Base-by-base conservation (phyloP, 352 stramenopile species). In the Lagenidium sp. region DNA sequence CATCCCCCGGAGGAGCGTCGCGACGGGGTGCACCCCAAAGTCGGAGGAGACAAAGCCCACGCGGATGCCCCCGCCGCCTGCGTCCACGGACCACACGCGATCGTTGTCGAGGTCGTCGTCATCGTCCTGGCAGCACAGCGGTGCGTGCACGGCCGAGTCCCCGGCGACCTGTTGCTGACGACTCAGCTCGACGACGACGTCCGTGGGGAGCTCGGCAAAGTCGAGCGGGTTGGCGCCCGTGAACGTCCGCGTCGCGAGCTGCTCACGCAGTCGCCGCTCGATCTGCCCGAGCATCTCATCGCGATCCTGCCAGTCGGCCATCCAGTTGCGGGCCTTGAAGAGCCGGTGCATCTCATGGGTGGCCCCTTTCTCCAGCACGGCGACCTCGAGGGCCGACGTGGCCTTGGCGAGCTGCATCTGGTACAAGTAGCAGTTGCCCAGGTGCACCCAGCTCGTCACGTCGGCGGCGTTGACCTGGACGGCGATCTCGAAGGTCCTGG, bases 11-110 rank as follows among this genome's bases (percentile, higher is more conserved):
- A 94, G 50, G 5, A 92, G 47, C 16, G 65, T 71, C 19, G 73
- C 64, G 8, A 94, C 74, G 0, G 82, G 82, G 45, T 94, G 82
- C 3, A 92, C 44, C 7, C 78, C 80, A 56, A 93, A 90, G 42
- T 94, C 82, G 1, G 80, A 85, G 21, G 76, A 88, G 12, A 90
- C 57, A 32, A 92, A 92, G 4, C 79, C 79, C 20, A 86, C 41
- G 1, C 70, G 68, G 2, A 85, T 41, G 19, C 61, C 47, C n/a
- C n/a, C n/a, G n/a, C n/a, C n/a, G 1, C 54, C 39, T 15, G 28
- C 28, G 15, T 8, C 28, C 8, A 15, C 15, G 0, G 66, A 61
- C 28, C 47, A 48, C 2, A 85, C 26, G 6, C 20, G 50, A 28
- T 51, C 11, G 20, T 20, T 12, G 13, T 21, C 24, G 36, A 30